A percentile compares a stretch with the other conserved stretches of the same genome.
Evolutionary conservation across 2,329 filamentous ascomycete species (phyloP).

Genomic region (Claviceps pusilla): DNA sequence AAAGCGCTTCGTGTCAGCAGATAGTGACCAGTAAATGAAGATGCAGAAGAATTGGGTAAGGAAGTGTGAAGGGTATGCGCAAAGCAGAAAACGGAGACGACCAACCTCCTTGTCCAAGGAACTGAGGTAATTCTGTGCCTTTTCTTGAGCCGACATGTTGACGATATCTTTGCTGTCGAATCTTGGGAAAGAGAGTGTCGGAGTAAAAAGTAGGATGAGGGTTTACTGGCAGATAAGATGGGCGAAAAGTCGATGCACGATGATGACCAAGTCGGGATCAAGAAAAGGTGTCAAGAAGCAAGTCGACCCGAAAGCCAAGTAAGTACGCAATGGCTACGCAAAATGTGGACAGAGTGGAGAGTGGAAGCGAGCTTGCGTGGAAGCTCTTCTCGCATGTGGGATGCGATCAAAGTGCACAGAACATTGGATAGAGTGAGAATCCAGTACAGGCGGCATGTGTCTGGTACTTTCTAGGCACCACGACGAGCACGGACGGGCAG

Average conservation of each 20-base stretch:
- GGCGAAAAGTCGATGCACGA: background rate
- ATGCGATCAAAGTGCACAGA: background rate
- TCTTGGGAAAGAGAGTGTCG: constrained; percentile 7
- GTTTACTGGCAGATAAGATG: background rate
- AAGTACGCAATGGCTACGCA: constrained; percentile 3
- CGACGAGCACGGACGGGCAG: background rate
- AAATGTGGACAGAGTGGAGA: constrained; percentile 10
- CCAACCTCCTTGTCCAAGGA: constrained; percentile 73
- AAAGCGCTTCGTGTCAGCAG: constrained; percentile 8
- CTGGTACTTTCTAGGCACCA: background rate
- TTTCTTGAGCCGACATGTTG: constrained; percentile 60
- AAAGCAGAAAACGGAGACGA: constrained; percentile 6
- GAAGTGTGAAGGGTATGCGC: background rate
- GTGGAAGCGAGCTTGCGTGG: constrained; percentile 8
- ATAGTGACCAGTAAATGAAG: constrained; percentile 10
- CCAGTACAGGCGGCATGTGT: background rate
- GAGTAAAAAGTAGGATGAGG: background rate
- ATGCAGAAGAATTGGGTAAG: background rate
- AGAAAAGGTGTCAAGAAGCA: constrained; percentile 5
- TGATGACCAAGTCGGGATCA: background rate
- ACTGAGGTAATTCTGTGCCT: constrained; percentile 59
- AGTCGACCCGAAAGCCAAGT: background rate
- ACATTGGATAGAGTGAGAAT: background rate
- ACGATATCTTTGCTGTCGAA: constrained; percentile 6
- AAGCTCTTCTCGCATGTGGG: background rate